Evolutionary conservation across 1,284 basidiomycete genomes (phyloP).

Genomic region (Hortiboletus rubellus): DNA sequence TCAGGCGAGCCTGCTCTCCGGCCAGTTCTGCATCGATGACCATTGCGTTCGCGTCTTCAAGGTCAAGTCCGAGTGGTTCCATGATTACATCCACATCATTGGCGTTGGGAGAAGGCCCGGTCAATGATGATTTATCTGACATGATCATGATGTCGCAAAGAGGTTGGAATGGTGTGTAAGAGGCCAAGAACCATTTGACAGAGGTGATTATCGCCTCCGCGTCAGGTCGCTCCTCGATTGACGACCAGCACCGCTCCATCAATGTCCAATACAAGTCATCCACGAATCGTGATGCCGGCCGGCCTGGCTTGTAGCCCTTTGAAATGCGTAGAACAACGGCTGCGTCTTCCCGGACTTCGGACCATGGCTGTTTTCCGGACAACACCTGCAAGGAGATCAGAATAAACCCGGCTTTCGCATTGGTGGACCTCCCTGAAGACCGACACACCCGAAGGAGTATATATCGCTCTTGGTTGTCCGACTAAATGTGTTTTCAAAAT

Average conservation of each 20-base stretch:
- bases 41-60: too few relatives aligned
- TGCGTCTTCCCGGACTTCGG: not conserved
- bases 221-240: not conserved
- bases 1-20: too few relatives aligned
- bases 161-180: too few relatives aligned
- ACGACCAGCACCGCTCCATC: slow-evolving; percentile 13
- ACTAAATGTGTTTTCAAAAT: too few relatives aligned
- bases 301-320: not conserved
- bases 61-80: too few relatives aligned
- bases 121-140: too few relatives aligned
- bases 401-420: rapidly evolving
- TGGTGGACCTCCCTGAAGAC: not conserved
- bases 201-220: not conserved
- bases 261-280: slow-evolving; percentile 12
- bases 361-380: slow-evolving; percentile 5
- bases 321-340: not conserved
- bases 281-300: not conserved
- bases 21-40: too few relatives aligned
- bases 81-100: too few relatives aligned
- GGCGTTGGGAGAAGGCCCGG: too few relatives aligned
- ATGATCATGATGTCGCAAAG: too few relatives aligned
- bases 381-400: slow-evolving; percentile 1
- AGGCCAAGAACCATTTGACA: not conserved
- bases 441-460: slow-evolving; percentile 10
- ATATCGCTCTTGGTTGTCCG: slow-evolving; percentile 1